Evolutionary conservation across 1,284 basidiomycete species (phyloP), one percentile per base, ranked within the genome.

Genomic region (Lentinula novae-zelandiae): DNA sequence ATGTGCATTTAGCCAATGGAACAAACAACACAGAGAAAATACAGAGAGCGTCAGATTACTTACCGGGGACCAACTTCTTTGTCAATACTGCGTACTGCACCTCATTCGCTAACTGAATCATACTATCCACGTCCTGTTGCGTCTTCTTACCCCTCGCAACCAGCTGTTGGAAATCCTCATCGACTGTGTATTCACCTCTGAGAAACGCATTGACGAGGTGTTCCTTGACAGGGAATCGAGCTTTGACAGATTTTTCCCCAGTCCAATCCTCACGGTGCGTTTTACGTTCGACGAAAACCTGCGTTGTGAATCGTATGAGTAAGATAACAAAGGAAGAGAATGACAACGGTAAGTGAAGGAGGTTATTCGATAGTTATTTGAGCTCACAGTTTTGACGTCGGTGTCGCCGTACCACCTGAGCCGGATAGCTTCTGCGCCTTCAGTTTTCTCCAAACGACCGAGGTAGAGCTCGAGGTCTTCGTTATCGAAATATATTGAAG

Each of bases 191-290:
- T 69, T 93, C 89, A 33, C 96, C 96, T 31, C 81, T 80, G 60
- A 98, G 78, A 80, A 94, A 99, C 31, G 92, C 89, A 71, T 98
- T 98, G 68, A 98, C 90, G 62, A 94, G 86, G 67, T 95, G 89
- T 74, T 98, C 96, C 39, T 56, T 56, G 76, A 99, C 91, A 1
- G 95, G 90, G 78, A 99, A 98, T 7, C 96, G 93, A 34, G 96
- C 94, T 76, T 99, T 99, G 72, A 99, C 96, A 15, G 93, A 96
- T 77, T 98, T 99, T 75, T 99, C 96, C 38, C 96, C 96, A 0
- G 97, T 99, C 96, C 97, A 99, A 73, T 99, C 96, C 76, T 99
- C 96, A 57, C 96, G 85, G 72, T 99, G 96, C 0, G 97, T 99
- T 77, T 99, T 99, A 62, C 97, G 93, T 80, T 99, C 96, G 50